These are phyloP conservation scores for Strobilomyces dryophilus DNA, from an alignment of 768 basidiomycete genomes.

Conservation along the genomic window DNA sequence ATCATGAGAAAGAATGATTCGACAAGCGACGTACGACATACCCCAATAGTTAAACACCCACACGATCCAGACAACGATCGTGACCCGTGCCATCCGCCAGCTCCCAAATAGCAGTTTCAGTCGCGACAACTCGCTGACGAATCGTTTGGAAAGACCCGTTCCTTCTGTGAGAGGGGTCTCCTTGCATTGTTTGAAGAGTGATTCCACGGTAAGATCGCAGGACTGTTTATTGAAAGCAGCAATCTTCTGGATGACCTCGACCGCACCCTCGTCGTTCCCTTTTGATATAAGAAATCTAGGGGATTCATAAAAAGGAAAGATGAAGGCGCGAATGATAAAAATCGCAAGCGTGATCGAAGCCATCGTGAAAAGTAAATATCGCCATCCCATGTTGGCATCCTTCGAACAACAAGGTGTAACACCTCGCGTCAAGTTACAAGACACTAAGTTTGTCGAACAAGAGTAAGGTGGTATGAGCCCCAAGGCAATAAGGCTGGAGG, in stretches of 20 bases:
- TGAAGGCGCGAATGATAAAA: constrained; percentile 14
- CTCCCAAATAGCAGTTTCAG: constrained; percentile 13
- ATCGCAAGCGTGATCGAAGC: constrained; percentile 9
- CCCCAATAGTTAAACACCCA: constrained; percentile 16
- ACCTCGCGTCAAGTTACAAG: constrained; percentile 12
- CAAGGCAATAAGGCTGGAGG: constrained; percentile 3
- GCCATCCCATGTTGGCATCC: constrained; percentile 18
- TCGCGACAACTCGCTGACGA: constrained; percentile 7
- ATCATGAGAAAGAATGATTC: background rate
- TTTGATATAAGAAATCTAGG: constrained; percentile 13
- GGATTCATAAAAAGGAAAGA: constrained; percentile 16
- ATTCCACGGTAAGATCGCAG: constrained; percentile 14
- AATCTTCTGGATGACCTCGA: constrained; percentile 13
- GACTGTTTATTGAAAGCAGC: constrained; percentile 9
- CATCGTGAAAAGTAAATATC: constrained; percentile 11
- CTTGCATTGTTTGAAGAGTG: constrained; percentile 4
- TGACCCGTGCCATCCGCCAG: constrained; percentile 9
- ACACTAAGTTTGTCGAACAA: constrained; percentile 7
- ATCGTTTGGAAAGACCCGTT: background rate
- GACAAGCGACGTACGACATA: background rate
- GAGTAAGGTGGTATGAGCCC: constrained; percentile 13
- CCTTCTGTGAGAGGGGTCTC: background rate
- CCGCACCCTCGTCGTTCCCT: constrained; percentile 11
- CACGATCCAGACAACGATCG: constrained; percentile 8
- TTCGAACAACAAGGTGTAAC: constrained; percentile 14